phyloP scores from a whole-genome alignment of 2,329 filamentous ascomycete species.

The Aspergillus thermomutatus region DNA sequence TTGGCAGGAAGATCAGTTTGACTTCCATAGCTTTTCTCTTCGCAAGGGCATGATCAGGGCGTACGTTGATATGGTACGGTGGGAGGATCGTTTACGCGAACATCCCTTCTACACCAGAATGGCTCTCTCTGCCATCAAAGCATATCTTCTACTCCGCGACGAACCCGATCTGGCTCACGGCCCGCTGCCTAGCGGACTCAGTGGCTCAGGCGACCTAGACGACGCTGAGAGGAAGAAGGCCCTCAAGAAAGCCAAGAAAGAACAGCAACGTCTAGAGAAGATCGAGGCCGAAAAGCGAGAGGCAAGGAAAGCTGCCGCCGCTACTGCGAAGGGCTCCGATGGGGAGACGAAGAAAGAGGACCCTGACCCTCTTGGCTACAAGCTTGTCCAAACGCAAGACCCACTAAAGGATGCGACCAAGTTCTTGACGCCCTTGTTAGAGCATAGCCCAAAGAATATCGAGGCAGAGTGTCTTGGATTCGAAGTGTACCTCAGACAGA shows the following conservation, averaged over 20 bases:
- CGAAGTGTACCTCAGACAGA: constrained; percentile 79
- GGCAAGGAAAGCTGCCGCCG: constrained; percentile 69
- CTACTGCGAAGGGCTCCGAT: constrained; percentile 55
- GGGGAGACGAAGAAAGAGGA: constrained; percentile 79
- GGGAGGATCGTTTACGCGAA: constrained; percentile 87
- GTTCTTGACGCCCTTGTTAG: constrained; percentile 75
- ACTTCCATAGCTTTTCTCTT: constrained; percentile 97
- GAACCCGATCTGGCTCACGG: constrained; percentile 65
- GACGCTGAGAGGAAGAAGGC: constrained; percentile 77
- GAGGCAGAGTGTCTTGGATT: constrained; percentile 83
- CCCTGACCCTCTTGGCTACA: constrained; percentile 77
- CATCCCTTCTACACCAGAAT: constrained; percentile 90
- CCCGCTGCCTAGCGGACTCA: constrained; percentile 53
- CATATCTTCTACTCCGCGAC: constrained; percentile 78
- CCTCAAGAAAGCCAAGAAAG: constrained; percentile 84
- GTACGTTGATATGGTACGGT: constrained; percentile 93
- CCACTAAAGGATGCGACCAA: constrained; percentile 85
- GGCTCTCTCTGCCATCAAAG: constrained; percentile 73
- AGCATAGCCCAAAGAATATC: constrained; percentile 76
- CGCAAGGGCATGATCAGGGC: constrained; percentile 92
- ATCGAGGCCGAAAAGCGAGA: constrained; percentile 81
- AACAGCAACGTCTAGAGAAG: constrained; percentile 69
- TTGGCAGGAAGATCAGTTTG: constrained; percentile 98
- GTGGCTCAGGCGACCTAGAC: constrained; percentile 47
- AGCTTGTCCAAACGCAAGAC: constrained; percentile 74